phyloP scores from a whole-genome alignment of 225 moss, liverwort and hornwort species.

The Bryum argenteum region DNA sequence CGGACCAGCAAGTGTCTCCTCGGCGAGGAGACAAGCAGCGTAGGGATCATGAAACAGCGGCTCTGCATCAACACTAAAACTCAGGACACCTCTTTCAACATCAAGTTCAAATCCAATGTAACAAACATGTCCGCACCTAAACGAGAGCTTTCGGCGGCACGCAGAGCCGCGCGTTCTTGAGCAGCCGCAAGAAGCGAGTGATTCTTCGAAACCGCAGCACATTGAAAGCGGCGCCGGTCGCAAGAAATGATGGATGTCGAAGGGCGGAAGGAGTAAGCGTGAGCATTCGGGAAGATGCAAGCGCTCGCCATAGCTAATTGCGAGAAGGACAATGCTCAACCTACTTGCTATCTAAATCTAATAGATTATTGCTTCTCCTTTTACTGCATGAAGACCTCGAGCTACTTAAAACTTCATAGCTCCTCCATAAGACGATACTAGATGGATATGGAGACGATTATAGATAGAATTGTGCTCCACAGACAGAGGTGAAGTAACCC shows the following conservation, averaged over 20 bases:
- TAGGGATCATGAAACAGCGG: slow-evolving; percentile 63
- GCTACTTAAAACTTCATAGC: not conserved
- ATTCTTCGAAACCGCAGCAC: slow-evolving; percentile 21
- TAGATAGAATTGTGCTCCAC: no score
- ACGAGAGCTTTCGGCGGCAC: slow-evolving; percentile 49
- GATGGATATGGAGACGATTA: no score
- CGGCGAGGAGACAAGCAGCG: slow-evolving; percentile 53
- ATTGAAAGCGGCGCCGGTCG: slow-evolving; percentile 23
- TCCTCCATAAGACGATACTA: not conserved
- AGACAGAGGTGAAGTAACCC: no score
- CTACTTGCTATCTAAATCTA: not conserved
- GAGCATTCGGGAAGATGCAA: slow-evolving; percentile 18
- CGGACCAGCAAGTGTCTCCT: not conserved
- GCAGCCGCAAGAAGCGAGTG: slow-evolving; percentile 36
- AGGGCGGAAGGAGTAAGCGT: not conserved
- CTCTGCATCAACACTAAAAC: slow-evolving; percentile 30
- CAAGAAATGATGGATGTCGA: not conserved
- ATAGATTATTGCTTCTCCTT: not conserved
- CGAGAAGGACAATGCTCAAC: not conserved
- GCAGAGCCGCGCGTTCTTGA: slow-evolving; percentile 45
- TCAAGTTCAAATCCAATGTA: not conserved
- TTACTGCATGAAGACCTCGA: not conserved
- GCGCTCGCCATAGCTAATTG: slow-evolving; percentile 31
- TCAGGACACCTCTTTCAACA: not conserved
- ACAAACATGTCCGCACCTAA: slow-evolving; percentile 17